phyloP scores from a whole-genome alignment of 805 yeast genomes.

The Wilhelminamyces savonicus region DNA sequence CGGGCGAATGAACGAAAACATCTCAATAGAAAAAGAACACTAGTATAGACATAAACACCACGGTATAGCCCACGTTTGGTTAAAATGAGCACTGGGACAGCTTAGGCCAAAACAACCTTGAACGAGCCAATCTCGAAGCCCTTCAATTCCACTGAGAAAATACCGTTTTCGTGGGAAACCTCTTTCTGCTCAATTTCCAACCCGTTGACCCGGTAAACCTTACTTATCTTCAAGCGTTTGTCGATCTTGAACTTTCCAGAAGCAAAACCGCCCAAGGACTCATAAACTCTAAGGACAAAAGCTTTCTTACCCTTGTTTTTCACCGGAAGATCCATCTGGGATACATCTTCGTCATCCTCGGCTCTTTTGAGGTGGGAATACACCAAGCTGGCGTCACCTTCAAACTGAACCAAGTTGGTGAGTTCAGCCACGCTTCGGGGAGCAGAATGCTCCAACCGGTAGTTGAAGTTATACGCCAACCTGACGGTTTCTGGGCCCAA shows the following conservation, averaged over 20 bases:
- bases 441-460: constrained; percentile 22
- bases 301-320: constrained; percentile 38
- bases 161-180: constrained; percentile 19
- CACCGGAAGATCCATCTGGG: constrained; percentile 40
- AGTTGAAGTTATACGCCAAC: constrained; percentile 77
- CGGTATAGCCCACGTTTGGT: neutral
- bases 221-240: constrained; percentile 32
- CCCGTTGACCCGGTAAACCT: constrained; percentile 51
- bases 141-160: constrained; percentile 42
- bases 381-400: constrained; percentile 55
- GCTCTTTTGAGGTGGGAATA: constrained; percentile 79
- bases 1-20: constrained; percentile 1
- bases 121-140: constrained; percentile 77
- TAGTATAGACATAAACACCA: neutral
- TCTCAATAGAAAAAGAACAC: neutral
- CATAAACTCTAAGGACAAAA: constrained; percentile 73
- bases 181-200: constrained; percentile 46
- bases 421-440: constrained; percentile 6
- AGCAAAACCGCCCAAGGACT: constrained; percentile 77
- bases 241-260: constrained; percentile 43
- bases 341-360: constrained; percentile 66
- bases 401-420: constrained; percentile 9
- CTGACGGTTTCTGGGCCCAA: constrained; percentile 61
- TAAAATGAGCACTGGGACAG: neutral
- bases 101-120: constrained; percentile 34